Evolutionary conservation across 352 stramenopile genomes (phyloP), one percentile per base, ranked within the genome.

Genomic region (Globisporangium solare): DNA sequence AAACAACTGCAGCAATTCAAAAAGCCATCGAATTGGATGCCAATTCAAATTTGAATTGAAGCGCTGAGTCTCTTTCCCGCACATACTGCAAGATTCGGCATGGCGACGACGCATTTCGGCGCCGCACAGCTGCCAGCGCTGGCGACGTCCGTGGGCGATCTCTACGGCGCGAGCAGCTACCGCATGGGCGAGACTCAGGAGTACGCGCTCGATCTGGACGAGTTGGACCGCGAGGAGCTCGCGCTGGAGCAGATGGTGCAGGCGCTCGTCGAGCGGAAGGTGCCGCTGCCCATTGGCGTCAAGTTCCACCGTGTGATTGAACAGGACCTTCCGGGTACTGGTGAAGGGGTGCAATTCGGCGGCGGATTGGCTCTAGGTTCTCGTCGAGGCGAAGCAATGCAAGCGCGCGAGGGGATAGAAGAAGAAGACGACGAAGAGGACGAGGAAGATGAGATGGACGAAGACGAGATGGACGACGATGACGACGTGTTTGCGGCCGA

Each of bases 211-310:
- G 78, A 84, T 18, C 47, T 86, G 31, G 70, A 85, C 14, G 74
- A 80, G 35, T 58, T 89, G 15, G 79, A 89, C 32, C 67, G 66
- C 13, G 71, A 88, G 54, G 79, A 89, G 55, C 60, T 65, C 48
- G 73, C 73, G 24, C 56, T 89, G 21, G 73, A 83, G 63, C 67
- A 55, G 0, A 82, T 68, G 27, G 62, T 88, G 37, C 74, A 74
- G 31, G 59, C 70, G 53, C 57, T 87, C 17, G 79, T 89, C 32
- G 68, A 80, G 39, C 74, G 76, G 6, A 60, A 63, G 45, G 79
- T 73, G 15, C 56, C 76, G 0, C 48, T 63, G n/a, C 79, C 79
- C 1, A 87, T 87, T 15, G 79, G 79, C 17, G 66, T 84, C 39
- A 80, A 80, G 48, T 88, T 85, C 54, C 72, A 86, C 40, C 73